A percentile compares a stretch with the other conserved stretches of the same genome.
These are phyloP conservation scores for Flaveria brownii DNA, from an alignment of 129 eudicot species.

Conservation along the genomic window DNA sequence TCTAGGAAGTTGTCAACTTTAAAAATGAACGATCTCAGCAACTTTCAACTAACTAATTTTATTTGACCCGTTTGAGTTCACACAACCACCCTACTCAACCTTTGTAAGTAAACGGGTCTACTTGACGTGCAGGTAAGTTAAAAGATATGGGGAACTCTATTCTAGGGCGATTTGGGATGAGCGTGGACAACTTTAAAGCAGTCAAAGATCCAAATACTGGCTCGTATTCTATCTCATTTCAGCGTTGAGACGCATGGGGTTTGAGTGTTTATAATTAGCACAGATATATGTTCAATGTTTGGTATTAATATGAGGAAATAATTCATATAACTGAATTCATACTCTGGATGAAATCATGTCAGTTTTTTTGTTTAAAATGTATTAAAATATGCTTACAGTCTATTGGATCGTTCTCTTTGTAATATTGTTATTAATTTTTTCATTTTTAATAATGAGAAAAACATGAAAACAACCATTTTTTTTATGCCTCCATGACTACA, in stretches of 20 bases:
- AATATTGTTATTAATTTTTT: too few species aligned
- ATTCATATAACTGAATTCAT: not conserved
- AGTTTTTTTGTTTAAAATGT: too few species aligned
- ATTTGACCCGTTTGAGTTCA: not conserved
- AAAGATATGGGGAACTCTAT: conserved; percentile 88
- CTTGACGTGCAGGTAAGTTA: conserved; percentile 56
- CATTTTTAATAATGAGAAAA: too few species aligned
- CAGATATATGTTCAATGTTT: not conserved
- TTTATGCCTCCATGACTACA: too few species aligned
- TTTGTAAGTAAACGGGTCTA: not conserved
- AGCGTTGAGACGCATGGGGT: conserved; percentile 37
- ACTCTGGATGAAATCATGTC: too few species aligned
- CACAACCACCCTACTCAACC: not conserved
- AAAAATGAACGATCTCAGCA: not conserved
- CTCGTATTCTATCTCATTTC: conserved; percentile 80
- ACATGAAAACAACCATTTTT: too few species aligned
- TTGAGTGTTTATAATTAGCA: not conserved
- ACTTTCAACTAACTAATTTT: not conserved
- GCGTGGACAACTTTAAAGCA: conserved; percentile 93
- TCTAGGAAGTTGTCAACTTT: not conserved
- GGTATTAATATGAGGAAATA: not conserved
- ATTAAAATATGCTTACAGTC: not conserved
- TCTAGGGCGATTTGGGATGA: conserved; percentile 93
- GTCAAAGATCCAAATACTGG: conserved; percentile 97
- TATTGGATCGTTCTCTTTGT: not conserved